phyloP scores from a whole-genome alignment of 768 basidiomycete genomes.

The Termitomyces sp. region DNA sequence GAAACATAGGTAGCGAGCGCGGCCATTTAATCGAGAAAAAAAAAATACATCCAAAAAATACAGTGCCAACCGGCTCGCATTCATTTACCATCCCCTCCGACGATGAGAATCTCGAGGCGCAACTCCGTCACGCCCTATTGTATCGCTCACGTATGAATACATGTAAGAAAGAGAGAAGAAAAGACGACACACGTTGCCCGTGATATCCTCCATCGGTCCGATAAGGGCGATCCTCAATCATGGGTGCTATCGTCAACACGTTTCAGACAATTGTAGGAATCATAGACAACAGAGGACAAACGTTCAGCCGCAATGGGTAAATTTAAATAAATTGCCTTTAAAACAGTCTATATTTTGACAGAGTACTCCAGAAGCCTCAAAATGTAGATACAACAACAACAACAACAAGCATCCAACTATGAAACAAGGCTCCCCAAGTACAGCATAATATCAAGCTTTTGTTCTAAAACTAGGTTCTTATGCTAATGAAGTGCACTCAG shows the following conservation, averaged over 20 bases:
- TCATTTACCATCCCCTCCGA: not conserved
- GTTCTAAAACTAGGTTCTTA: too few relatives aligned
- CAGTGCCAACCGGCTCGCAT: not conserved
- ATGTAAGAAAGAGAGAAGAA: not conserved
- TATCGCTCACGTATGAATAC: not conserved
- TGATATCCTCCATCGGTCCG: constrained; percentile 9
- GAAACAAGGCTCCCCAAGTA: too few relatives aligned
- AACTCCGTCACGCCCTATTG: not conserved
- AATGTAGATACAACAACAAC: too few relatives aligned
- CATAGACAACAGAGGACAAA: constrained; percentile 10
- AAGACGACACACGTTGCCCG: constrained; percentile 7
- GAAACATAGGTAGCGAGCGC: not conserved
- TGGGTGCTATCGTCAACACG: constrained; percentile 1
- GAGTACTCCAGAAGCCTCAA: too few relatives aligned
- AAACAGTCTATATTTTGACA: too few relatives aligned
- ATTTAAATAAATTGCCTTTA: too few relatives aligned
- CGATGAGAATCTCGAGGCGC: not conserved
- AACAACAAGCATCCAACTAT: too few relatives aligned
- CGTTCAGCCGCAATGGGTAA: too few relatives aligned
- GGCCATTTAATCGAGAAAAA: not conserved
- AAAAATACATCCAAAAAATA: not conserved
- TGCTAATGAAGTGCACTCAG: too few relatives aligned
- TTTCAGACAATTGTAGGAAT: not conserved
- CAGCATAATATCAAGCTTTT: too few relatives aligned
- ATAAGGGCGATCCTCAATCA: constrained; percentile 12